Percentiles rank a stretch among this genome's conserved stretches.
Conservation (phyloP, 148 eudicot genomes). For the Camellia japonica region DNA sequence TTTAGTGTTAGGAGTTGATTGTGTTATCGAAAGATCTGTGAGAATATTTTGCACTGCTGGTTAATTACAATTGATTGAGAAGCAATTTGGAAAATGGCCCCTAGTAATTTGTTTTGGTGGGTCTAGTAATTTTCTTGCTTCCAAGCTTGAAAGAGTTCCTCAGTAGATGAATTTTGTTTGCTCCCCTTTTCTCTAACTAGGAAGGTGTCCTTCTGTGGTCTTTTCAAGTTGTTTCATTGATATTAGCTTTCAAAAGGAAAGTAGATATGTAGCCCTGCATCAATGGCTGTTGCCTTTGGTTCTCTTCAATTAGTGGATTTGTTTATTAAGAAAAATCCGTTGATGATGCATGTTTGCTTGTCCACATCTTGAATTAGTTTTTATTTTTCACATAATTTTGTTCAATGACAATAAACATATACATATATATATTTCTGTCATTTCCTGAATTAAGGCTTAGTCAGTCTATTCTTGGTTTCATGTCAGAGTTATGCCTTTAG, state of each 20-base stretch:
- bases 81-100: neutral
- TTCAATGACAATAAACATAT: neutral
- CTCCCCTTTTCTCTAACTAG: neutral
- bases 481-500: constrained; percentile 8
- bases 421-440: neutral
- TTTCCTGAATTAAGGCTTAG: neutral
- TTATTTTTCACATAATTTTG: neutral
- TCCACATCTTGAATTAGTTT: neutral
- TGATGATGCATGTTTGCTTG: neutral
- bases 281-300: neutral
- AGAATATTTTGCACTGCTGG: neutral
- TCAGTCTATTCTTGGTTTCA: neutral
- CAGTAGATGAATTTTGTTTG: neutral
- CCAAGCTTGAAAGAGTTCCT: neutral
- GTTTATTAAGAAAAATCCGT: neutral
- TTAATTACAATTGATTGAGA: neutral
- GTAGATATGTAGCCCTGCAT: neutral
- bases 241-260: neutral
- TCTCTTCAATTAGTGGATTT: neutral
- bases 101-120: neutral
- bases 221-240: neutral
- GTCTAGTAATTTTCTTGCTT: neutral
- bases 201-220: neutral
- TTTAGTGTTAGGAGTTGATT: neutral
- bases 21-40: neutral